phyloP scores from a whole-genome alignment of 164 flowering plant genomes.

The Kingdonia uniflora region DNA sequence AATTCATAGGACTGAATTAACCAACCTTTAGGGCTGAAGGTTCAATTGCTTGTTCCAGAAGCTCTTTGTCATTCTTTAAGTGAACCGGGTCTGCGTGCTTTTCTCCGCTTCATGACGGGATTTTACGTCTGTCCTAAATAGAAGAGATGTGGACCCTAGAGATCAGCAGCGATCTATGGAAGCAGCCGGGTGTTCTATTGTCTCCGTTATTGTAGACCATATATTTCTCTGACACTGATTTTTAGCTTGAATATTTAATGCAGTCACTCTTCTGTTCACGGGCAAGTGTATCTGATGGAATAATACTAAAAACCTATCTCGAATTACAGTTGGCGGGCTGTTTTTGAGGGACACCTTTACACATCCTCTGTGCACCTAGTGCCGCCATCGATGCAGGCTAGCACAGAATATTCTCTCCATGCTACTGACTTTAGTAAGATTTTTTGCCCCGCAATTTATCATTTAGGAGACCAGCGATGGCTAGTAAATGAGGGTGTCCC shows the following conservation, averaged over 20 bases:
- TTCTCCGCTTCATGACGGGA: conserved; percentile 93
- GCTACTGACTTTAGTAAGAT: conserved; percentile 61
- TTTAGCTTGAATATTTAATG: conserved; percentile 92
- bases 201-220: conserved; percentile 81
- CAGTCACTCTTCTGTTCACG: conserved; percentile 91
- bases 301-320: conserved; percentile 49
- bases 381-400: conserved; percentile 74
- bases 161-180: conserved; percentile 69
- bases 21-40: conserved; percentile 91
- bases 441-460: conserved; percentile 89
- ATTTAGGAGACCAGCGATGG: conserved; percentile 54
- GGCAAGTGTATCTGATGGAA: conserved; percentile 85
- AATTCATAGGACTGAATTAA: conserved; percentile 75
- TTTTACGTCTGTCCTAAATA: conserved; percentile 80
- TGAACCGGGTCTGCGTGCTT: conserved; percentile 97
- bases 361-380: conserved; percentile 88
- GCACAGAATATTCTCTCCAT: conserved; percentile 21
- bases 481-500: conserved; percentile 40
- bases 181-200: conserved; percentile 85
- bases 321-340: conserved; percentile 61
- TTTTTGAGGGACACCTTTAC: conserved; percentile 95
- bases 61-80: conserved; percentile 92
- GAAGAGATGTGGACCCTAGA: conserved; percentile 81
- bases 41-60: conserved; percentile 81
- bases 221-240: conserved; percentile 90